Conservation (phyloP, 345 rosid genomes). For the Ceriops decandra region DNA sequence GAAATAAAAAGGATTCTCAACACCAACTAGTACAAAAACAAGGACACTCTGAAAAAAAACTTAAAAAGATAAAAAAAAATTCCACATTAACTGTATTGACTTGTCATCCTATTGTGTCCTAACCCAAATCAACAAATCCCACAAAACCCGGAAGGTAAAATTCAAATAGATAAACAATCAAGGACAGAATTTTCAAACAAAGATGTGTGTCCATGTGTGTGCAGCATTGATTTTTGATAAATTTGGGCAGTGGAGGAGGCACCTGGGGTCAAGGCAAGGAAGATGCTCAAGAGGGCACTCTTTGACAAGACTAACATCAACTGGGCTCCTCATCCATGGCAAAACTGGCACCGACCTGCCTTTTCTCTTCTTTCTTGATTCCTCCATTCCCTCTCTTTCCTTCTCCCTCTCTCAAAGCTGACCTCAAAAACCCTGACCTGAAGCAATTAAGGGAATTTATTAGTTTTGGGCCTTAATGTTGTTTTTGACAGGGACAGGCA, state of each 20-base stretch:
- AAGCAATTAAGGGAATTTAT: too few relatives aligned
- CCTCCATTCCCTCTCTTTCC: constrained; percentile 13
- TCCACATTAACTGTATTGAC: background rate
- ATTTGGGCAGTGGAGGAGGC: background rate
- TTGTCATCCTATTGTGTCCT: too few relatives aligned
- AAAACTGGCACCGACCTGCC: constrained; percentile 55
- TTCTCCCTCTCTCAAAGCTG: background rate
- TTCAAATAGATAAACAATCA: background rate
- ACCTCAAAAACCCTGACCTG: background rate
- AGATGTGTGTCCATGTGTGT: background rate
- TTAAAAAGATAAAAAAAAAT: background rate
- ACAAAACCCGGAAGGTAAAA: background rate
- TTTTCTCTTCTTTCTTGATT: constrained; percentile 25
- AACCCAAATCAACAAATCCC: background rate
- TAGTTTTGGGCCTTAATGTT: too few relatives aligned
- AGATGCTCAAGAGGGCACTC: constrained; percentile 53
- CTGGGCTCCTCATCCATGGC: constrained; percentile 92
- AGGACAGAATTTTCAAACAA: background rate
- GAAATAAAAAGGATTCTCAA: background rate
- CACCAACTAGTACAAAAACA: background rate
- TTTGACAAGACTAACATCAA: constrained; percentile 51
- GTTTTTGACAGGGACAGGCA: too few relatives aligned
- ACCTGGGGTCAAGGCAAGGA: constrained; percentile 85
- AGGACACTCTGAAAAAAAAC: background rate
- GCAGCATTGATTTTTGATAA: background rate